Evolutionary conservation across 345 rosid genomes (phyloP).

Genomic region (Salix brachista): DNA sequence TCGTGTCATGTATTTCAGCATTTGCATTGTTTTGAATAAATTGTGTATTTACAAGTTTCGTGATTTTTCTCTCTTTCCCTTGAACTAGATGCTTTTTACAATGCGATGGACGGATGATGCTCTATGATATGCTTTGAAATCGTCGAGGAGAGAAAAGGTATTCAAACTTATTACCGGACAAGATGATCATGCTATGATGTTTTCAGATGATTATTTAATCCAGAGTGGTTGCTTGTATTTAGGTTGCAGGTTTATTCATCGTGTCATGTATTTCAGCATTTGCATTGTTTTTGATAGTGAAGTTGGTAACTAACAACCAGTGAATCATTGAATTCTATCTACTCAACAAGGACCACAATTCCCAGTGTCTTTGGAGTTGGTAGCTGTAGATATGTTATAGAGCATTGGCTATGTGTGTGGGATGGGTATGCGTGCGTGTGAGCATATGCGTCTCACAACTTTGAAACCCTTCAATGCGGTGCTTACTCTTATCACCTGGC

Average conservation of each 20-base stretch:
- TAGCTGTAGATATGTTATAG: neutral
- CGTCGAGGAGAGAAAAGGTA: constrained; percentile 64
- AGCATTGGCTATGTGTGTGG: neutral
- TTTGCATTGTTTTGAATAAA: neutral
- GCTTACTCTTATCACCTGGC: constrained; percentile 62
- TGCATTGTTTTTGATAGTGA: neutral
- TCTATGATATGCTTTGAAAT: constrained; percentile 30
- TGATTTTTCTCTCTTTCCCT: neutral
- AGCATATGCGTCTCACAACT: neutral
- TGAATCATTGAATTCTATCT: neutral
- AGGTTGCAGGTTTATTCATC: neutral
- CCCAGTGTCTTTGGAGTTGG: neutral
- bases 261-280: neutral
- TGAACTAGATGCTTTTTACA: neutral
- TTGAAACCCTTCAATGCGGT: constrained; percentile 34
- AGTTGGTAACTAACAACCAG: neutral
- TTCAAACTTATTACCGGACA: constrained; percentile 81
- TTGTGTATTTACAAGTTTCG: too few relatives aligned
- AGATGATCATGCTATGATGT: constrained; percentile 87
- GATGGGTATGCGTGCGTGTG: neutral
- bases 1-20: neutral
- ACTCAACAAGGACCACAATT: neutral
- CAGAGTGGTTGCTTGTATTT: constrained; percentile 44
- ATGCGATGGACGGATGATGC: neutral
- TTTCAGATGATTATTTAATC: constrained; percentile 69